These are phyloP conservation scores for Pythium rhizo-oryzae DNA, from an alignment of 352 stramenopile species.

Conservation along the genomic window DNA sequence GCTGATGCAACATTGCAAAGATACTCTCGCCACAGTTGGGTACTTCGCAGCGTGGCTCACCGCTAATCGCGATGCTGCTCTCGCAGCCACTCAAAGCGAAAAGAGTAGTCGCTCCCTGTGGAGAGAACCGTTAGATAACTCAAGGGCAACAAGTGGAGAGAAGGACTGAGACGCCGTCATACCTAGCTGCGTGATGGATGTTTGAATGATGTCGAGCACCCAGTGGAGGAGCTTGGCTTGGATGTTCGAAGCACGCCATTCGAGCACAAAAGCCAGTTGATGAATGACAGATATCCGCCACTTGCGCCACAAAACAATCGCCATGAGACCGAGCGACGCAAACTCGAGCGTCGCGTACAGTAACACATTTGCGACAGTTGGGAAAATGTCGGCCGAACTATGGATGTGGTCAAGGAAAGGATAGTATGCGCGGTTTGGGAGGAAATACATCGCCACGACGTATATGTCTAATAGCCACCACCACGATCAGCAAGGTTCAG, in stretches of 20 bases:
- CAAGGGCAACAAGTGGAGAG: neutral
- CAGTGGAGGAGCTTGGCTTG: conserved; percentile 18
- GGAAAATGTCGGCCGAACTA: neutral
- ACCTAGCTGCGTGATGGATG: conserved; percentile 1
- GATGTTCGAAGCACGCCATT: conserved; percentile 5
- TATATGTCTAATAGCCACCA: neutral
- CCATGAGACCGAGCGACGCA: conserved; percentile 1
- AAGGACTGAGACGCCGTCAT: neutral
- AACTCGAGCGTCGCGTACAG: conserved; percentile 14
- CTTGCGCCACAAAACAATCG: conserved; percentile 5
- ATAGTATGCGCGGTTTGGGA: neutral
- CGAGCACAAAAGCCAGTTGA: conserved; percentile 21
- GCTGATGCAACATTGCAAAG: neutral
- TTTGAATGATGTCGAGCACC: conserved; percentile 19
- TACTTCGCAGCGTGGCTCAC: neutral
- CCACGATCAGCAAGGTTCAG: neutral
- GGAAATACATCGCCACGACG: neutral
- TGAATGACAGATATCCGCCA: conserved; percentile 14
- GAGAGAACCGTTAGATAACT: neutral
- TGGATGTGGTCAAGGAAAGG: neutral
- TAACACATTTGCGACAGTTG: neutral
- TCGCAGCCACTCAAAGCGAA: conserved; percentile 23
- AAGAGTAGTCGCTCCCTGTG: conserved; percentile 17
- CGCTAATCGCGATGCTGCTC: neutral
- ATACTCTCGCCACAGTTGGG: neutral